These are phyloP conservation scores for Oryza longistaminata DNA, from an alignment of 176 grass and related monocot genomes.

Conservation along the genomic window DNA sequence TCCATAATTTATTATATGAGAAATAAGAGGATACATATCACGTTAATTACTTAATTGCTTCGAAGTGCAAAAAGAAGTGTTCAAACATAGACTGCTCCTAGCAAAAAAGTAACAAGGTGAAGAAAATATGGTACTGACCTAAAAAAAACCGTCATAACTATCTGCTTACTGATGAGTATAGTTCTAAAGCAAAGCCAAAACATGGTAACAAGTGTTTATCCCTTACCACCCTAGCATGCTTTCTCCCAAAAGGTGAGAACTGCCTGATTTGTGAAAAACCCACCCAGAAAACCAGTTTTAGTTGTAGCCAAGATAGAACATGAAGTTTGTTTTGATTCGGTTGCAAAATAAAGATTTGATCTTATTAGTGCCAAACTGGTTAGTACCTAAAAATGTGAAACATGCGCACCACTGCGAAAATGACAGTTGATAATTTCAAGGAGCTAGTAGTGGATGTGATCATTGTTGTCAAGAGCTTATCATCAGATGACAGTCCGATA, in stretches of 20 bases:
- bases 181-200: constrained; percentile 6
- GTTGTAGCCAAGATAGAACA: constrained; percentile 19
- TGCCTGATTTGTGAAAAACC: neutral
- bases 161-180: neutral
- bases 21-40: neutral
- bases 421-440: constrained; percentile 2
- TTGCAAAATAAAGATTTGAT: neutral
- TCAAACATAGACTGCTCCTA: neutral
- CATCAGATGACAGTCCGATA: neutral
- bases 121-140: neutral
- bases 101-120: neutral
- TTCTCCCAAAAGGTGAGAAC: constrained; percentile 7
- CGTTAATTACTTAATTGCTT: constrained; percentile 35
- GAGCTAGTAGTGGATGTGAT: neutral
- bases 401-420: neutral
- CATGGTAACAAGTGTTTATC: neutral
- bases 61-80: neutral
- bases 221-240: neutral
- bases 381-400: constrained; percentile 1
- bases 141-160: constrained; percentile 25
- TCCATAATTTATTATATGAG: constrained; percentile 5
- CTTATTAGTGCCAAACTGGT: neutral
- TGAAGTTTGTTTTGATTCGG: constrained; percentile 22
- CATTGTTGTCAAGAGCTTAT: neutral
- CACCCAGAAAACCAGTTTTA: neutral